Conservation (phyloP, 1,139 yeast genomes). For the Candida sp. region DNA sequence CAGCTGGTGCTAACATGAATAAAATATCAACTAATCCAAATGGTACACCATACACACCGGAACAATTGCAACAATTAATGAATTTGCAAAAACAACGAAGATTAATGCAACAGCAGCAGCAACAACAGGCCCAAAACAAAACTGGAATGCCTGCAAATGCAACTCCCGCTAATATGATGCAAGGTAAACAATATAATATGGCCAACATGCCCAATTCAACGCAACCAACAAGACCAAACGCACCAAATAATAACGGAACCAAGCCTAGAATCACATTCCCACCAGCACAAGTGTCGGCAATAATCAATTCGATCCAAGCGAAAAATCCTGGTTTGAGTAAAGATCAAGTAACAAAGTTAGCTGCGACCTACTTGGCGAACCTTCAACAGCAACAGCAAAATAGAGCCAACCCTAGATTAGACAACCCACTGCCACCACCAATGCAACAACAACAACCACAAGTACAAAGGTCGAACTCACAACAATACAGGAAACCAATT, state of each 20-base stretch:
- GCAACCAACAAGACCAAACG: slow-evolving; percentile 10
- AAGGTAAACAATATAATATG: slow-evolving; percentile 5
- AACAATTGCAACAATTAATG: slow-evolving; percentile 51
- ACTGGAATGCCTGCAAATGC: slow-evolving; percentile 1
- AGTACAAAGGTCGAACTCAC: slow-evolving; percentile 6
- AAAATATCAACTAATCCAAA: slow-evolving; percentile 46
- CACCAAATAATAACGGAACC: slow-evolving; percentile 9
- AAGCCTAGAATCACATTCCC: slow-evolving; percentile 47
- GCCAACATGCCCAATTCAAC: not conserved
- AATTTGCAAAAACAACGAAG: slow-evolving; percentile 53
- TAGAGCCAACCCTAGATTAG: slow-evolving; percentile 23
- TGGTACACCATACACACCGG: slow-evolving; percentile 53
- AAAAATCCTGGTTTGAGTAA: slow-evolving; percentile 68
- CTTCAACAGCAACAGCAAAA: slow-evolving; percentile 50
- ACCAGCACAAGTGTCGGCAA: slow-evolving; percentile 65
- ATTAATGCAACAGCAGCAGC: slow-evolving; percentile 42
- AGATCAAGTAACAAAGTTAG: slow-evolving; percentile 70
- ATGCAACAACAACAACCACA: slow-evolving; percentile 13
- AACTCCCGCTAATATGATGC: not conserved
- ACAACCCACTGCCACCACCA: slow-evolving; percentile 6
- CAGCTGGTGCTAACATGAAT: slow-evolving; percentile 5
- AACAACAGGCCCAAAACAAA: slow-evolving; percentile 11
- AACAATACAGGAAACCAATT: slow-evolving; percentile 2
- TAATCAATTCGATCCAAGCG: slow-evolving; percentile 64
- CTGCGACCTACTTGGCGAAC: slow-evolving; percentile 66